phyloP scores from a whole-genome alignment of 208 protist genomes.

The Wallacemonas sp. region DNA sequence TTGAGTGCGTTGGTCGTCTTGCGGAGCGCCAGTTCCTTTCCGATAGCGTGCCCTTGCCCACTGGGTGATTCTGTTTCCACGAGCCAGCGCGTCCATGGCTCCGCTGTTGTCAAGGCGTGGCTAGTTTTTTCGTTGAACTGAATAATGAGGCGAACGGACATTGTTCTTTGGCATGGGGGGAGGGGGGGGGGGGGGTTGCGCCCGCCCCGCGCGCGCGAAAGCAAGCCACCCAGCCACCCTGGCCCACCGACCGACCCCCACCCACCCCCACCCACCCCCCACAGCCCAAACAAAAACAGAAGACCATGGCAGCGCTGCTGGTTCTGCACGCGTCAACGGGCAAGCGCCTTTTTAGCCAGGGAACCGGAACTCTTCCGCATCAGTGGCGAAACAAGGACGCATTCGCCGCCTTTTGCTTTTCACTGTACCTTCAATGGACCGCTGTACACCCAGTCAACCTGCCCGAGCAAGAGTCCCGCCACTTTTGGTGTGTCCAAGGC shows the following conservation, averaged over 20 bases:
- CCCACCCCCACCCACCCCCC: neutral
- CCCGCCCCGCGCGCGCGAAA: too few species aligned
- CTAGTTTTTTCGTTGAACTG: too few species aligned
- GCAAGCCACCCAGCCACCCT: too few species aligned
- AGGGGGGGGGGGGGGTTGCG: too few species aligned
- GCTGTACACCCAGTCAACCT: neutral
- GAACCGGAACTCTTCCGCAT: neutral
- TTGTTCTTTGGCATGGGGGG: too few species aligned
- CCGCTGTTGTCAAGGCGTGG: too few species aligned
- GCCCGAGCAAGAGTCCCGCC: neutral
- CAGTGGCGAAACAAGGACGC: constrained; percentile 3
- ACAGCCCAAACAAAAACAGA: neutral
- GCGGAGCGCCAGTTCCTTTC: neutral
- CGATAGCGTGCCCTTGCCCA: neutral
- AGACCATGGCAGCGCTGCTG: neutral
- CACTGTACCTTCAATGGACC: constrained; percentile 1
- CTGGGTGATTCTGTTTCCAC: neutral
- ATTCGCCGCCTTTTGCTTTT: constrained; percentile 4
- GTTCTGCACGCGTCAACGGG: neutral
- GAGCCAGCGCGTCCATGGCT: neutral
- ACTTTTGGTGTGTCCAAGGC: neutral
- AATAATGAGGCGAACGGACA: too few species aligned
- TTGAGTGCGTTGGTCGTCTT: neutral
- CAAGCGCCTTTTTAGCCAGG: neutral
- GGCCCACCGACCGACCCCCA: neutral